Base-by-base conservation (phyloP, 176 grass and related monocot genomes). In the Avena atlantica region DNA sequence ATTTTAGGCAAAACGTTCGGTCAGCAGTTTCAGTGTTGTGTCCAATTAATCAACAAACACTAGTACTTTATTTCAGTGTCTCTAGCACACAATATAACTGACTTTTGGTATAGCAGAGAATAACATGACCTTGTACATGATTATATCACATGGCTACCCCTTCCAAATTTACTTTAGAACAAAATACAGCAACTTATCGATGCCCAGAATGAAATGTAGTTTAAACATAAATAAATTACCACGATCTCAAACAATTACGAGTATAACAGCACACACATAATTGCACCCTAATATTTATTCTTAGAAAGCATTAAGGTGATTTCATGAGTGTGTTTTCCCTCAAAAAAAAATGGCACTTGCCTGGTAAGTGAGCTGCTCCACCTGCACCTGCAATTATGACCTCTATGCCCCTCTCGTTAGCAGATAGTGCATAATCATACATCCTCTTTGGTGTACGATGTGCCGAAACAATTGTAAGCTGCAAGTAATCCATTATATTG, bases 341-440 rank as follows among this genome's bases (percentile, higher is more conserved):
- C 11, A 85, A 27, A 27, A 27, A 27, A 27, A 27, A 23, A 13
- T 61, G 70, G 59, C 70, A 79, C 88, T 86, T 76, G 86, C 97
- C 97, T 93, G 97, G 92, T 80, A 99, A 94, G 75, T 99, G 97
- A 63, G 94, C 92, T 17, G 94, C 97, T 86, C 97, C 97, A 3
- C 94, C 94, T 71, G 94, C 97, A 1, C 97, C 94, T 71, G 97
- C 91, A 91, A 99, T 99, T 85, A 96, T 94, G 59, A 99, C 85
- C 60, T 94, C 89, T 49, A 96, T 27, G 4, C 97, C 97, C 49
- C 94, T 92, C 80, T 96, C 92, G 61, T 90, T 92, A 72, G 96
- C 90, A 85, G 93, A 96, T 2, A 51, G 72, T 9, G 94, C 90
- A 90, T 86, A 99, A 80, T 84, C 44, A 75, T 91, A 90, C 97